Percentiles rank a stretch among this genome's conserved stretches.
phyloP scores from a whole-genome alignment of 345 rosid genomes.

The Eucalyptus paniculata region DNA sequence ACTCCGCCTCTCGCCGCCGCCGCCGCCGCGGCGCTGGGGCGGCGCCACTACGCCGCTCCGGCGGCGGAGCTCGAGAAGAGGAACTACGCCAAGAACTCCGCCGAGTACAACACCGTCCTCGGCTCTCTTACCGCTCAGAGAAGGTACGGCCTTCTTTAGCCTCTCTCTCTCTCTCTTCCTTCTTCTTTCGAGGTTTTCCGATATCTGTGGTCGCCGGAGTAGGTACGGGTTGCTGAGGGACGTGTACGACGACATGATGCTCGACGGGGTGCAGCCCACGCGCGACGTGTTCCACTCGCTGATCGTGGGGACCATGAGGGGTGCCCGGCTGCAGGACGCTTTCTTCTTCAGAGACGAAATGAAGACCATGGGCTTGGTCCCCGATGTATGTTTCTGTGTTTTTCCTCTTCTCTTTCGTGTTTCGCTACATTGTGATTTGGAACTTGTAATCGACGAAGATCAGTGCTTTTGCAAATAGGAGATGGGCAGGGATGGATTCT shows the following conservation, averaged over 20 bases:
- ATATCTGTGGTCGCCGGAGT: not conserved
- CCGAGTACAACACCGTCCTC: constrained; percentile 74
- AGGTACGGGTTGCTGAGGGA: constrained; percentile 71
- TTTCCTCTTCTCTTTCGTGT: not conserved
- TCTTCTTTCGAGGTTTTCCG: not conserved
- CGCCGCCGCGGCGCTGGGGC: constrained; percentile 17
- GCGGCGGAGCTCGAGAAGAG: constrained; percentile 44
- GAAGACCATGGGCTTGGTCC: constrained; percentile 82
- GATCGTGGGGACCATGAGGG: constrained; percentile 82
- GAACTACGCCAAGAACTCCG: constrained; percentile 60
- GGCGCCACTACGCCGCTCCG: constrained; percentile 36
- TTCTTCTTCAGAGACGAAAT: constrained; percentile 81
- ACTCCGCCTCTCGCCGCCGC: constrained; percentile 23
- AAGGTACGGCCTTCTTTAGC: constrained; percentile 17
- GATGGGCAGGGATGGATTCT: not conserved
- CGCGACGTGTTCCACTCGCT: constrained; percentile 67
- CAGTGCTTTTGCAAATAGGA: not conserved
- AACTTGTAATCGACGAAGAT: not conserved
- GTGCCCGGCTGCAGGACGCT: constrained; percentile 75
- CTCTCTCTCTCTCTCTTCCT: not conserved
- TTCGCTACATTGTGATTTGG: not conserved
- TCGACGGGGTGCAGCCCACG: constrained; percentile 88
- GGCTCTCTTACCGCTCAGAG: constrained; percentile 49
- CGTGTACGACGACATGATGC: constrained; percentile 81
- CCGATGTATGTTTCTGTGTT: constrained; percentile 45